These are phyloP conservation scores for Rosa persica DNA, from an alignment of 306 rosid species.

Conservation along the genomic window DNA sequence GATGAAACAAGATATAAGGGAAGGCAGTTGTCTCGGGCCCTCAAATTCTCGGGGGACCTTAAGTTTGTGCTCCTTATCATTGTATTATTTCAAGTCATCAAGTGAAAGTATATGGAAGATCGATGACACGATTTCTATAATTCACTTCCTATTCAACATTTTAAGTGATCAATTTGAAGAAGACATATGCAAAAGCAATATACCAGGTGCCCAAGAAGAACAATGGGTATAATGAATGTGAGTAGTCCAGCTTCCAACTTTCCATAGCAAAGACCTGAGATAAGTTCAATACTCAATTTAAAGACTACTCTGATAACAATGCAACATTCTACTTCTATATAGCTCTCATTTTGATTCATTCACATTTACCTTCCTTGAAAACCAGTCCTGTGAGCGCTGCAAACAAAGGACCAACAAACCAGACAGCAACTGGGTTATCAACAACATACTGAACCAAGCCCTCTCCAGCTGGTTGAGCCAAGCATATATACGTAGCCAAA, in stretches of 20 bases:
- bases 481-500: slow-evolving; percentile 44
- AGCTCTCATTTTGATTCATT: not conserved
- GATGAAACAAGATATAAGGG: not conserved
- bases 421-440: slow-evolving; percentile 55
- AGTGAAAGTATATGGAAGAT: too few species aligned
- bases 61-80: too few species aligned
- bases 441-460: slow-evolving; percentile 56
- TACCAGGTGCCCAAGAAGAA: slow-evolving; percentile 94
- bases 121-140: too few species aligned
- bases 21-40: too few species aligned
- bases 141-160: not conserved
- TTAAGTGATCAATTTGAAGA: not conserved
- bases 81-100: too few species aligned
- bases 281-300: not conserved
- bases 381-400: slow-evolving; percentile 92
- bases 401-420: slow-evolving; percentile 90
- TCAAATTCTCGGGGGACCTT: too few species aligned
- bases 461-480: slow-evolving; percentile 66
- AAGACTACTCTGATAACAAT: not conserved
- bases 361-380: slow-evolving; percentile 76
- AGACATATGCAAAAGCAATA: not conserved
- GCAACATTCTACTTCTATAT: not conserved
- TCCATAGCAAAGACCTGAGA: slow-evolving; percentile 89
- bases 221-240: slow-evolving; percentile 62
- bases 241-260: slow-evolving; percentile 90